phyloP scores from a whole-genome alignment of 768 basidiomycete genomes.

The Daedaleopsis nitida region DNA sequence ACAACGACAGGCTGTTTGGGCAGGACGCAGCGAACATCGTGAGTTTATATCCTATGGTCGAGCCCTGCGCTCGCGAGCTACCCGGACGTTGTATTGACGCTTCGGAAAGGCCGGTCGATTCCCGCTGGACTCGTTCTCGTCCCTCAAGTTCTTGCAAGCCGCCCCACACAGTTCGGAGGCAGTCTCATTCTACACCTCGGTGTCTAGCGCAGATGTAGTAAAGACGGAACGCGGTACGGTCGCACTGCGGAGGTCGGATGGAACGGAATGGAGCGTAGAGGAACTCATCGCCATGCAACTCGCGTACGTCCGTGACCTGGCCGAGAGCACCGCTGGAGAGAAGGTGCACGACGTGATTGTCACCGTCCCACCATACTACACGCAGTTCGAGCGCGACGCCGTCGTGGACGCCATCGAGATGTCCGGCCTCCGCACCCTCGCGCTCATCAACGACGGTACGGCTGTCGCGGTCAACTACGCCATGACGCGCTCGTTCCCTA shows the following conservation, averaged over 20 bases:
- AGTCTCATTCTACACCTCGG: constrained; percentile 50
- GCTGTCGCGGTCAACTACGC: constrained; percentile 98
- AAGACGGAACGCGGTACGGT: constrained; percentile 63
- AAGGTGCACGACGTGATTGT: constrained; percentile 82
- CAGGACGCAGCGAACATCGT: constrained; percentile 88
- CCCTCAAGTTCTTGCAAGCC: constrained; percentile 82
- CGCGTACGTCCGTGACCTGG: constrained; percentile 85
- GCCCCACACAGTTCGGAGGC: constrained; percentile 60
- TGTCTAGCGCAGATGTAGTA: constrained; percentile 34
- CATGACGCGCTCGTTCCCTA: constrained; percentile 88
- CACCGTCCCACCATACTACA: constrained; percentile 89
- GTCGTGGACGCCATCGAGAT: constrained; percentile 57
- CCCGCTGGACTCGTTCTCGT: constrained; percentile 84
- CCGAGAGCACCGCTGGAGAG: constrained; percentile 75
- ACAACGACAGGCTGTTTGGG: constrained; percentile 86
- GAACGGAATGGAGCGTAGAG: constrained; percentile 77
- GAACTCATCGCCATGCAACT: constrained; percentile 96
- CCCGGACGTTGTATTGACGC: not conserved
- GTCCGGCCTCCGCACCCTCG: constrained; percentile 80
- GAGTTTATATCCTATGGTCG: constrained; percentile 34
- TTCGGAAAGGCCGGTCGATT: constrained; percentile 81
- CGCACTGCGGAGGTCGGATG: constrained; percentile 59
- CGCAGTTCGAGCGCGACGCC: constrained; percentile 89
- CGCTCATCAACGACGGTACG: constrained; percentile 89
- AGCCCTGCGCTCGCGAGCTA: not conserved